Evolutionary conservation across 768 basidiomycete species (phyloP), one percentile per base, ranked within the genome.

Genomic region (Trametes cinnabarina): DNA sequence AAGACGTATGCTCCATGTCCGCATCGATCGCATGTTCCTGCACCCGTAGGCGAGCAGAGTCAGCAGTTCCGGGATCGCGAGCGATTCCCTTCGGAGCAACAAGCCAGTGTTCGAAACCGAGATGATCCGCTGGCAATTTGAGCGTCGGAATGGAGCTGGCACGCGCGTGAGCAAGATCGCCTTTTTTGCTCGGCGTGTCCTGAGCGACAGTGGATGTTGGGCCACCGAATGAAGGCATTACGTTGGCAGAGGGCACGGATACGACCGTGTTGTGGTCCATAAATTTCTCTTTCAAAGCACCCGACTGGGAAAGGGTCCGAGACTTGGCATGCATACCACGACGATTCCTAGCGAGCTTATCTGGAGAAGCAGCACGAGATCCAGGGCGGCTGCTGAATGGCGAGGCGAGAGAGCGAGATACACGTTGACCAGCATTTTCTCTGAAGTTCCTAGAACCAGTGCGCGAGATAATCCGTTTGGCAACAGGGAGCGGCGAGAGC

Each of bases 341-440:
- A 26, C 54, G 61, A 41, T 61, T 65, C 55, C 67, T 55, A 11
- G 55, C 46, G 19, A 44, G 23, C 28, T 53, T 54, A 20, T 69
- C 71, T 6, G 77, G 75, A 48, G 77, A 78, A 22, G 74, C 55
- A 26, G 68, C 55, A 41, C 72, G 66, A 50, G 81, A 81, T 34
- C 65, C 67, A 17, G 80, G 77, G 41, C 76, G 73, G 42, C 79
- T 79, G 48, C 65, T 71, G 62, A 80, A 82, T 1, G 81, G 80
- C 23, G 79, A 81, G 11, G 72, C 76, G 22, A 81, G 74, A 19
- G 44, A 25, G 20, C 57, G 69, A 55, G 68, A 58, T 35, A 55
- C 17, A 17, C 39, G 39, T 23, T 51, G 59, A 22, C 23, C 9
- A 19, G 35, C 55, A 48, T 79, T 79, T 60, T 78, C 77, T 55